Base-by-base conservation (phyloP, 495 filamentous ascomycete genomes). In the Penicillium bialowiezense region DNA sequence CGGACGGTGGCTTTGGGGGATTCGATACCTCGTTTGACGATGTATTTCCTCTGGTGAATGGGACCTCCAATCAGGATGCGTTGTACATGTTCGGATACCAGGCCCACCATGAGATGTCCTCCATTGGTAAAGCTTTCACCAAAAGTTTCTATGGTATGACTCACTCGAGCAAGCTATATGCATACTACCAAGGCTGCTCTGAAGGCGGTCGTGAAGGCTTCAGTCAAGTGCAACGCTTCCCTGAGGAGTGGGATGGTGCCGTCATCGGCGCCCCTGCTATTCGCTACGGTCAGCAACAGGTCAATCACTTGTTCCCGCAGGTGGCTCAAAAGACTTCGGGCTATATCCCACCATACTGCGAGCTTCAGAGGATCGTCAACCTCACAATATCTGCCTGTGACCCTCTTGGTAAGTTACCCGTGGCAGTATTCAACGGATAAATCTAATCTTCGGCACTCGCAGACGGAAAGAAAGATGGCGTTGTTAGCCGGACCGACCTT, bases 391-490 rank as follows among this genome's bases (percentile, higher is more conserved):
- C 60, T 12, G 61, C 63, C 7, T 76, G 73, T 23, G 73, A 77
- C 44, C 20, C 50, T 24, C 50, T 75, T 18, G 29, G 29, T 32
- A 32, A 32, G 29, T 13, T 13, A 5, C 7, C 5, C 29, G 4
- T 8, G 23, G 8, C 23, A 3, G 23, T 8, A 26, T 26, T 32
- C 5, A 5, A 32, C 10, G 7, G 12, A 10, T 32, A 10, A 32
- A 32, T 7, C 29, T 32, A 32, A 32, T 10, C 5, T 32, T 12
- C 12, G 7, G 5, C 3, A 5, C 5, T 32, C 29, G 5, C 29
- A 32, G 73, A 75, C 46, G 73, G 72, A 0, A 59, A 54, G 34
- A 52, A 43, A 3, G 73, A 77, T 41, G 73, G 71, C 6, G 72
- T 77, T 0, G 54, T 74, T 6, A 53, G 60, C 18, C 51, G 71